Base-by-base conservation (phyloP, 345 rosid species). In the Lagerstroemia speciosa region DNA sequence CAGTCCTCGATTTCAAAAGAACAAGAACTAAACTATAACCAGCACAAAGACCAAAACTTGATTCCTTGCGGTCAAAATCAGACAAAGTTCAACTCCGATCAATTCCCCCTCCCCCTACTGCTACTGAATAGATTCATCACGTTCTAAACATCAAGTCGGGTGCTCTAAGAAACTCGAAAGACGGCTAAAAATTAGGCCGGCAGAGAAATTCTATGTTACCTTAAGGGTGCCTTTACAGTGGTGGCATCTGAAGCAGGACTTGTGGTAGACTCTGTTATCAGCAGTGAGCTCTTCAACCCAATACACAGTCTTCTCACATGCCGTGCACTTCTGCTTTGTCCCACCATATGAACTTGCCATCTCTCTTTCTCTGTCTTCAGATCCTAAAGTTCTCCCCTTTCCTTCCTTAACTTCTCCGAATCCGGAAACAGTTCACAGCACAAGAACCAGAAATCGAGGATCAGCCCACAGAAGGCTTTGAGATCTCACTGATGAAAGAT, bases 171-270 rank as follows among this genome's bases (percentile, higher is more conserved):
- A 58, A 20, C 30, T 24, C 31, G 61, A 24, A 1, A 24, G 11
- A 24, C 19, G 1, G 11, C 11, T 1, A 53, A 53, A 26, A 9
- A 4, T 69, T 34, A 24, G 60, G 6, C n/a, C 20, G 17, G 62
- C 29, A 12, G 45, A 30, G 11, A 8, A 46, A 17, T 38, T 16
- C 3, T 24, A 37, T 31, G 52, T 20, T 61, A 83, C 86, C 83
- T 80, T 83, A 67, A 83, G 82, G 58, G 86, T 83, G 66, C 83
- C 78, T 71, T 80, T 83, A 67, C 83, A 83, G 71, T 80, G 86
- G 68, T 80, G 83, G 71, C 86, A 83, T 66, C 83, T 78, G 77
- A 83, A 83, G 68, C 83, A 83, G 67, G 82, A 76, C 67, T 69
- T 83, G 72, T 83, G 86, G 29, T 74, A 83, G 72, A 83, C 79